These are phyloP conservation scores for Cladosporium halotolerans DNA, from an alignment of 2,329 filamentous ascomycete genomes.

Conservation along the genomic window DNA sequence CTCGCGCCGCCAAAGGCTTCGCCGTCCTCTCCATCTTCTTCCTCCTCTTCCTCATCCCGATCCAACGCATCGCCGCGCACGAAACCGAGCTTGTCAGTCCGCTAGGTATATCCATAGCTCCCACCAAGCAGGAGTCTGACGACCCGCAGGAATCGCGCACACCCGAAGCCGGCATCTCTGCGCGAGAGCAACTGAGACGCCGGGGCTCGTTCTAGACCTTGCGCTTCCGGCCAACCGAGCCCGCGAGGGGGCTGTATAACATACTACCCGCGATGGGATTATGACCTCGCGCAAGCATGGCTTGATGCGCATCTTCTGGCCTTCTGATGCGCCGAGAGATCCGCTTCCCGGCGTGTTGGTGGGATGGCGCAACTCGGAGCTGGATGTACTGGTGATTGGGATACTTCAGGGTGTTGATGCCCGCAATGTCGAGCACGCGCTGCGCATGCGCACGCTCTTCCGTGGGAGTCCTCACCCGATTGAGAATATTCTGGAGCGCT, in stretches of 20 bases:
- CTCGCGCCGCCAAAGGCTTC: conserved; percentile 80
- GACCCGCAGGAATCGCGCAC: conserved; percentile 69
- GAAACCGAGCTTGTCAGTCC: conserved; percentile 71
- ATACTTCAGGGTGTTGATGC: conserved; percentile 87
- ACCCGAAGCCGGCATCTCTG: conserved; percentile 74
- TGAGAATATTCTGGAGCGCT: conserved; percentile 73
- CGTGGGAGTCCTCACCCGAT: conserved; percentile 75
- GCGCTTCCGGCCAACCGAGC: too few species aligned
- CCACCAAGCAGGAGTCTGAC: conserved; percentile 19
- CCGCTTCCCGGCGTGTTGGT: conserved; percentile 78
- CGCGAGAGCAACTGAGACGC: conserved; percentile 87
- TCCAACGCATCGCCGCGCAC: conserved; percentile 71
- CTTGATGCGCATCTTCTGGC: conserved; percentile 98
- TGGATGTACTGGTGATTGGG: conserved; percentile 85
- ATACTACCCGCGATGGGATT: conserved; percentile 45
- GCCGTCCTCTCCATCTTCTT: conserved; percentile 77
- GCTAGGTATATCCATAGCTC: not conserved
- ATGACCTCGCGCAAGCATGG: conserved; percentile 65
- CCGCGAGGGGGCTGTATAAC: not conserved
- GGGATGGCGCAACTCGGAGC: conserved; percentile 88
- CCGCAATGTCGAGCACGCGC: conserved; percentile 77
- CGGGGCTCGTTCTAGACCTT: conserved; percentile 78
- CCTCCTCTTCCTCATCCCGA: conserved; percentile 73
- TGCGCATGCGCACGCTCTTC: conserved; percentile 76
- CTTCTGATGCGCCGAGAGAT: conserved; percentile 67